Percentiles rank a stretch among this genome's conserved stretches.
These are phyloP conservation scores for Epichloe sylvatica DNA, from an alignment of 2,329 filamentous ascomycete genomes.

Conservation along the genomic window DNA sequence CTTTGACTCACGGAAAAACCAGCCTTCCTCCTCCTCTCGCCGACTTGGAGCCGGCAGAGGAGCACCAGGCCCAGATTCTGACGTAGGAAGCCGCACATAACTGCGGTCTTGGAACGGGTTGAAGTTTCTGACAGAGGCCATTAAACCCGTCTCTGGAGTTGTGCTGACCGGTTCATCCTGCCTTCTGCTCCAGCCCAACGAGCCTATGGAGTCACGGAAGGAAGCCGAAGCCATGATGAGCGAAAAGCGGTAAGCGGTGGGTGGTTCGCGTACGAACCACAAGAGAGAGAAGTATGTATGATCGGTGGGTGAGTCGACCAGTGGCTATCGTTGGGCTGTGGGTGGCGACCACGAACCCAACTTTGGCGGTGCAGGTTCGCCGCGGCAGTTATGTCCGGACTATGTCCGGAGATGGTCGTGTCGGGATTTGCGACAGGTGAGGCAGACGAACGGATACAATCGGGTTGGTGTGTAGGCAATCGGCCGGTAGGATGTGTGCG, in stretches of 20 bases:
- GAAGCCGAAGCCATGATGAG: constrained; percentile 64
- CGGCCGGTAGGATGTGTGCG: not conserved
- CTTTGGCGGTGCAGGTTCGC: not conserved
- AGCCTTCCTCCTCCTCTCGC: constrained; percentile 88
- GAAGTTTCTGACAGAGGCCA: constrained; percentile 68
- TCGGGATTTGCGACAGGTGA: constrained; percentile 1
- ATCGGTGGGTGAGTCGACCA: not conserved
- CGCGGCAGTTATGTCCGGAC: not conserved
- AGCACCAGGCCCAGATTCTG: constrained; percentile 59
- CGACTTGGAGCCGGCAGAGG: constrained; percentile 72
- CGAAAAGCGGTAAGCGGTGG: not conserved
- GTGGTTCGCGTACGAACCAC: not conserved
- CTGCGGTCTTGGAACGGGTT: constrained; percentile 81
- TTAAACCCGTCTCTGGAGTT: constrained; percentile 51
- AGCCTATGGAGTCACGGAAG: constrained; percentile 90
- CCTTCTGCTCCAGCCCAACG: constrained; percentile 83
- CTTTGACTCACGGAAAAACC: constrained; percentile 77
- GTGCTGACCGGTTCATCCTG: constrained; percentile 68
- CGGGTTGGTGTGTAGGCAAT: constrained; percentile 2
- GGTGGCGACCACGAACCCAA: constrained; percentile 1
- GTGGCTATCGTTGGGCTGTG: not conserved
- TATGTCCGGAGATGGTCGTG: constrained; percentile 2
- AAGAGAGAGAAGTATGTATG: not conserved
- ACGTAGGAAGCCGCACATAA: constrained; percentile 81
- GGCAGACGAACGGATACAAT: not conserved